These are phyloP conservation scores for Colletotrichum sp. DNA, from an alignment of 2,329 filamentous ascomycete species.

Conservation along the genomic window DNA sequence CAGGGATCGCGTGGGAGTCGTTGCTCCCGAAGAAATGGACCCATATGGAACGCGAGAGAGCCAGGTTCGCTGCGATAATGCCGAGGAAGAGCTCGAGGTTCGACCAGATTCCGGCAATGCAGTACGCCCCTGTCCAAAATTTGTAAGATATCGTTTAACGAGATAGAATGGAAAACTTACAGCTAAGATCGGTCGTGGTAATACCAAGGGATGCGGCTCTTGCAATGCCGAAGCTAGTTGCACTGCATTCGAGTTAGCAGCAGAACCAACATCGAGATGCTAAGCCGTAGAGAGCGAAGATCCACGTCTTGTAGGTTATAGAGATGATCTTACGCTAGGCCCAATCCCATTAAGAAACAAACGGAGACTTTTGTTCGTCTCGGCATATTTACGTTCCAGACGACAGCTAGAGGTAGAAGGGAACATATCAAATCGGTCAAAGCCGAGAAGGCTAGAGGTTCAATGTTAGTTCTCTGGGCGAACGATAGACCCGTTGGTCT, in stretches of 20 bases:
- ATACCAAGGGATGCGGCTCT: conserved; percentile 26
- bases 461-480: neutral
- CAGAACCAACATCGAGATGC: neutral
- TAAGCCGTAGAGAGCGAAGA: fast-evolving
- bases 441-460: conserved; percentile 24
- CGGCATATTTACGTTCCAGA: conserved; percentile 35
- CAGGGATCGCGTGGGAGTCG: neutral
- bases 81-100: conserved; percentile 40
- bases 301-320: too few relatives aligned
- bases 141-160: neutral
- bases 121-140: conserved; percentile 29
- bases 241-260: neutral
- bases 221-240: conserved; percentile 27
- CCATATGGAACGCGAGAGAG: conserved; percentile 26
- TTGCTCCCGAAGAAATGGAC: conserved; percentile 19
- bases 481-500: neutral
- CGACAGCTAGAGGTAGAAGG: conserved; percentile 31
- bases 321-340: conserved; percentile 21
- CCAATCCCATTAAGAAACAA: conserved; percentile 34
- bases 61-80: conserved; percentile 38
- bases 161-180: conserved; percentile 5
- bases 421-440: conserved; percentile 28
- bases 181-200: conserved; percentile 25
- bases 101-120: conserved; percentile 40
- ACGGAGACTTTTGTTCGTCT: conserved; percentile 31